Base-by-base conservation (phyloP, 2,329 filamentous ascomycete genomes). In the Cordyceps cicadae region DNA sequence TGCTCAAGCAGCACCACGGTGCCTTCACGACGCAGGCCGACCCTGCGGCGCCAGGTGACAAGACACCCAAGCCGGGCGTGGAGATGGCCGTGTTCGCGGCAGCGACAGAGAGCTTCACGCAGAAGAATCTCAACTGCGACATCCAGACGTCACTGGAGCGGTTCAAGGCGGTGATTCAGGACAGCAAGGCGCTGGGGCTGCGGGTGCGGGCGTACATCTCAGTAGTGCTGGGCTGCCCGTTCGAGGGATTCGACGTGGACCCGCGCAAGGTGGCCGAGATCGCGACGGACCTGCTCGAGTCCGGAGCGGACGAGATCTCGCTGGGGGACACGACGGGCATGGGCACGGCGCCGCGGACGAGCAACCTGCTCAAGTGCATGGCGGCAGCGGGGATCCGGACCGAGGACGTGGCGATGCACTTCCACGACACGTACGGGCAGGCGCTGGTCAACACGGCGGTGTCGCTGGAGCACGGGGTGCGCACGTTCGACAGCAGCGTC, bases 311-410 rank as follows among this genome's bases (percentile, higher is more conserved):
- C 69, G 91, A 96, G 78, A 92, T 97, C 66, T 89, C 89, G 1
- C 82, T 96, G 0, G 92, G 91, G 7, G 92, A 96, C 69, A 97
- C 92, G 0, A 93, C 92, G 0, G 92, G 92, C 19, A 92, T 95
- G 82, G 92, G 92, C 37, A 95, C 90, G 0, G 87, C 86, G n/a
- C 86, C 86, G 19, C 78, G 84, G 60, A 90, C 87, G 2, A 76
- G 79, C 60, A 82, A 84, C 60, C 76, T 92, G 52, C 77, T 92
- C 62, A 80, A 80, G 64, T 86, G 86, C 60, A 76, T 91, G 73
- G 73, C 79, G 9, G 81, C 84, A 1, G 88, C 87, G 1, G 87
- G 87, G 0, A 81, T 95, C 19, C 80, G 87, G 21, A 81, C 81
- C 59, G 84, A 86, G 67, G 87, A 89, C 67, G 75, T 95, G 12